Percentiles rank a stretch among this genome's conserved stretches.
Conservation (phyloP, 495 filamentous ascomycete genomes). For the Penicillium simplicissimum region DNA sequence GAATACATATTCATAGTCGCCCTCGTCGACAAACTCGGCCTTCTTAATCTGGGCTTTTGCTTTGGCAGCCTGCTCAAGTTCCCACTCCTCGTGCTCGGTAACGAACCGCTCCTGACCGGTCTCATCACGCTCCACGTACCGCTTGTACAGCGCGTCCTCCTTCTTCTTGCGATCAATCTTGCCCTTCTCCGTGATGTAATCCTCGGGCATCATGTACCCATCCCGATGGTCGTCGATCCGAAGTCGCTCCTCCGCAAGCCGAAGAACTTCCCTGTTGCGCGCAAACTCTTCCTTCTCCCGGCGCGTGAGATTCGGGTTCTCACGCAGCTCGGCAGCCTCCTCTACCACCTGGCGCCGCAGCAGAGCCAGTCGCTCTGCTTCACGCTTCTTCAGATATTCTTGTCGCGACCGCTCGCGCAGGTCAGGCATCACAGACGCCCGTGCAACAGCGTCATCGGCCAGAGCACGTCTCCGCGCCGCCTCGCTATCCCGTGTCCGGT, state of each 20-base stretch:
- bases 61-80: conserved; percentile 85
- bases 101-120: conserved; percentile 85
- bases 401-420: conserved; percentile 81
- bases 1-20: conserved; percentile 92
- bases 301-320: conserved; percentile 71
- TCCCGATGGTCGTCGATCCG: conserved; percentile 89
- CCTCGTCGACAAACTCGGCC: conserved; percentile 74
- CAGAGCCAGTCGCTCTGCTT: conserved; percentile 79
- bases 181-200: conserved; percentile 90
- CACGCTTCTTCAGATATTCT: conserved; percentile 90
- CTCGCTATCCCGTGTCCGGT: conserved; percentile 59
- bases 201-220: conserved; percentile 91
- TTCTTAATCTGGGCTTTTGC: conserved; percentile 83
- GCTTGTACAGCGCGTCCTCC: conserved; percentile 84
- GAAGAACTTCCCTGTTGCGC: conserved; percentile 82
- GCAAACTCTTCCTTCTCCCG: conserved; percentile 88
- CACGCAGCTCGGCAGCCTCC: conserved; percentile 78
- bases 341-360: conserved; percentile 90
- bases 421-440: conserved; percentile 68
- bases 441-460: conserved; percentile 63
- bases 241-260: conserved; percentile 84
- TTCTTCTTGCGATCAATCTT: conserved; percentile 90
- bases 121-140: conserved; percentile 88
- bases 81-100: conserved; percentile 96
- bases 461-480: conserved; percentile 59